Percentiles rank a stretch among this genome's conserved stretches.
Evolutionary conservation across 371 early-diverging fungal species (phyloP).

Genomic region (Lichtheimia corymbifera): DNA sequence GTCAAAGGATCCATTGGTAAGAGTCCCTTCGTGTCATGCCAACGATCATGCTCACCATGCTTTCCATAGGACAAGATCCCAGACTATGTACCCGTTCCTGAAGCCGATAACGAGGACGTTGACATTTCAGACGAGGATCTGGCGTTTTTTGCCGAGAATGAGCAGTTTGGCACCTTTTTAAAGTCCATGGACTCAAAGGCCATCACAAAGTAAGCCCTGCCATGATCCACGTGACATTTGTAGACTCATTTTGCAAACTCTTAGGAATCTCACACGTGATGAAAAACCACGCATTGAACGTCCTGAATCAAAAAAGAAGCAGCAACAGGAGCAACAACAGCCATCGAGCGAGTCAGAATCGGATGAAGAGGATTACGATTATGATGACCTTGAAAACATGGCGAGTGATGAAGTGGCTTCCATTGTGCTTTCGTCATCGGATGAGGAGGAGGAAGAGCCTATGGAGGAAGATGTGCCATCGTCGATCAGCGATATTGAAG

Average conservation of each 20-base stretch:
- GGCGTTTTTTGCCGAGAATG: slow-evolving; percentile 46
- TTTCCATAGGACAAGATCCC: slow-evolving; percentile 4
- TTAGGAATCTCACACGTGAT: slow-evolving; percentile 1
- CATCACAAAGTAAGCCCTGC: slow-evolving; percentile 33
- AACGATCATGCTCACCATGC: neutral
- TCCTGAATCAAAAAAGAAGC: neutral
- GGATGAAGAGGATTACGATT: slow-evolving; percentile 47
- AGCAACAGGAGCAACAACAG: neutral
- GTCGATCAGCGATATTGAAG: slow-evolving; percentile 14
- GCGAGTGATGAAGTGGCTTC: neutral
- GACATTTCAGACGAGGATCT: slow-evolving; percentile 69
- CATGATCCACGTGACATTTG: neutral
- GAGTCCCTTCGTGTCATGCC: neutral
- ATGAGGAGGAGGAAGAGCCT: slow-evolving; percentile 22
- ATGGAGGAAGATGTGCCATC: slow-evolving; percentile 20
- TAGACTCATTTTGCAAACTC: neutral
- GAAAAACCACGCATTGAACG: slow-evolving; percentile 19
- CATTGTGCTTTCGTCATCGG: slow-evolving; percentile 4
- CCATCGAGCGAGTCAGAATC: slow-evolving; percentile 21
- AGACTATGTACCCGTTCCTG: slow-evolving; percentile 13
- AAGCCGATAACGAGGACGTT: slow-evolving; percentile 40
- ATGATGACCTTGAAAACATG: slow-evolving; percentile 34
- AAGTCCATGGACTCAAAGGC: slow-evolving; percentile 33
- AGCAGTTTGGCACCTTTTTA: slow-evolving; percentile 29
- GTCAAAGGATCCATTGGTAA: slow-evolving; percentile 8